Evolutionary conservation across 305 asterid genomes (phyloP), one percentile per base, ranked within the genome.

Genomic region (Andrographis paniculata): DNA sequence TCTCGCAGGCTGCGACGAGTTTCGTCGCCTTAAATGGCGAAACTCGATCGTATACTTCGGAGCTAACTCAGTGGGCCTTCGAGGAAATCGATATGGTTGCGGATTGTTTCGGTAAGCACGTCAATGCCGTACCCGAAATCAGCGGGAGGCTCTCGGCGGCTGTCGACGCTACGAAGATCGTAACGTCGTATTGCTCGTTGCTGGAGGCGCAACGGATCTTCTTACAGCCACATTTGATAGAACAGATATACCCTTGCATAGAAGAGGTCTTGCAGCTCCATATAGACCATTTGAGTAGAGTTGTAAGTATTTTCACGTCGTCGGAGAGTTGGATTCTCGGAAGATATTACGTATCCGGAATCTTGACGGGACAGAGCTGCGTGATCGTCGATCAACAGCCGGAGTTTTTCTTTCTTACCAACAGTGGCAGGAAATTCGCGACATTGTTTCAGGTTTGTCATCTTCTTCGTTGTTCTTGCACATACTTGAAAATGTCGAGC

Each of bases 381-480:
- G 48, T 46, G 19, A 54, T 31, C 14, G 14, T 48, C 18, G 67
- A 69, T 48, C 74, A 68, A 47, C 71, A 59, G 28, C 77, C 73
- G 0, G 85, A 79, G 15, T 76, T 70, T 50, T 68, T 77, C 56
- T 67, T 73, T 54, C 91, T 85, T 28, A 60, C 91, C 13, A 64
- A 62, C 70, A 85, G 95, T 45, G 94, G 91, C 53, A 65, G 85
- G 52, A 85, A 85, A 51, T 73, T 85, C 45, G 53, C 79, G 20
- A 81, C 81, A 11, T 48, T 84, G 15, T 63, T 72, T 50, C 93
- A 80, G 94, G 94, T 83, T 53, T 52, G 16, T 4, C 4, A 4
- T 6, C 28, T 23, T 23, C 8, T 3, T 23, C 8, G 5, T 3
- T 23, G 28, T 8, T 8, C 3, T 23, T 3, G 8, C 28, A 23